phyloP scores from a whole-genome alignment of 2,329 filamentous ascomycete species.

The Hymenoscyphus fructigenus region DNA sequence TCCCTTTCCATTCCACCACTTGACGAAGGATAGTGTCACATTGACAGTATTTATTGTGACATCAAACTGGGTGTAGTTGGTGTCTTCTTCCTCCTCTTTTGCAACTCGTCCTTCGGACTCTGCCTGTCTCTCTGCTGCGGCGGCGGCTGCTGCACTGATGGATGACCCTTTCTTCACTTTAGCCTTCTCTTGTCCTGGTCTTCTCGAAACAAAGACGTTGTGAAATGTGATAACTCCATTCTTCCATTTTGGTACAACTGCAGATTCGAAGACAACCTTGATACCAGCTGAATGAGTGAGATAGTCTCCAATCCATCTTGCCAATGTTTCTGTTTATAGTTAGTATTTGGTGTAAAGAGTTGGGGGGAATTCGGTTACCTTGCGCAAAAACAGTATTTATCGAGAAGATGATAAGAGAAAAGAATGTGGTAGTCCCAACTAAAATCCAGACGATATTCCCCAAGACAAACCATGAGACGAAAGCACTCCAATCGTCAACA shows the following conservation, averaged over 20 bases:
- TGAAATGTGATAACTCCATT: slow-evolving; percentile 94
- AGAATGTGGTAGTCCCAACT: slow-evolving; percentile 96
- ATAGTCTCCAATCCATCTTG: slow-evolving; percentile 92
- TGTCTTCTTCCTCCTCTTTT: slow-evolving; percentile 66
- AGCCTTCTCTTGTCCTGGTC: slow-evolving; percentile 77
- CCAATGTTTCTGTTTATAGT: slow-evolving; percentile 70
- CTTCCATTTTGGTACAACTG: slow-evolving; percentile 94
- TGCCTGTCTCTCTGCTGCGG: slow-evolving; percentile 66
- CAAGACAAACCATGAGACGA: slow-evolving; percentile 91
- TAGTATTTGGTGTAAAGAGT: slow-evolving; percentile 16
- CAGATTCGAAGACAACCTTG: slow-evolving; percentile 94
- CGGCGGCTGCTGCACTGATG: slow-evolving; percentile 77
- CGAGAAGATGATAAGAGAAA: slow-evolving; percentile 83
- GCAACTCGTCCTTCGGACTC: slow-evolving; percentile 45
- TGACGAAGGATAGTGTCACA: slow-evolving; percentile 93
- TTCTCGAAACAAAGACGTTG: slow-evolving; percentile 91
- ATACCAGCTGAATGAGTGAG: slow-evolving; percentile 90
- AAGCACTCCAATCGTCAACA: slow-evolving; percentile 91
- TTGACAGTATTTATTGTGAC: slow-evolving; percentile 93
- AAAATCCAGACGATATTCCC: slow-evolving; percentile 94
- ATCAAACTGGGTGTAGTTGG: slow-evolving; percentile 97
- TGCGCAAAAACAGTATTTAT: slow-evolving; percentile 98
- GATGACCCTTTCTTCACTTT: slow-evolving; percentile 93
- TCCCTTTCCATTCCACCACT: slow-evolving; percentile 98
- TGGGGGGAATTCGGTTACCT: slow-evolving; percentile 50